Evolutionary conservation across 345 rosid genomes (phyloP), one percentile per base, ranked within the genome.

Genomic region (Murraya paniculata): DNA sequence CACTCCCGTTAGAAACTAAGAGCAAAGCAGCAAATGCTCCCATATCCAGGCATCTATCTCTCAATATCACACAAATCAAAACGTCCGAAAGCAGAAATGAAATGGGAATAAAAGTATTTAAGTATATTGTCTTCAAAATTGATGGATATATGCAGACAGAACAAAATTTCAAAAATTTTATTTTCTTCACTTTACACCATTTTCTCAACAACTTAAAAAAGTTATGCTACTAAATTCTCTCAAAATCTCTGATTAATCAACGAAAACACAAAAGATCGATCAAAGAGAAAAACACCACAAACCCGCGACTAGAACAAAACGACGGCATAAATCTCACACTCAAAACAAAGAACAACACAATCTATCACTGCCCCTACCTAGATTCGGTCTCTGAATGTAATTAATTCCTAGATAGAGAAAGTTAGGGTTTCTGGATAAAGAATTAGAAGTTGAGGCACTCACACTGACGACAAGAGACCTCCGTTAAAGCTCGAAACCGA

Each of bases 351-450:
- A 4, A 75, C n/a, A 36, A 33, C 27, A 53, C 35, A 64, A 75
- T 65, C 78, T 65, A n/a, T 38, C 31, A 71, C 73, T 71, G 80
- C 83, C 78, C 80, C 25, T 30, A n/a, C 39, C 38, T 16, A 70
- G 80, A 87, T 82, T 82, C 68, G 60, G 77, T 24, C 9, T 18
- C 64, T 39, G 68, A 58, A 79, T 22, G 53, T 22, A 75, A 72
- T 57, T 22, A 68, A 45, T 38, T 72, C 36, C 50, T 16, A 67
- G 1, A 57, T 57, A 62, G 39, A 78, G 38, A 35, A 66, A 77
- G 78, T 78, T 83, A 85, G 90, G 96, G 90, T 81, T 89, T 82
- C 50, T 13, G 73, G 39, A 77, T 41, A 78, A 66, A 67, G 80
- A 79, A 73, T 39, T 50, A 31, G 39, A 73, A 41, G 25, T 31